Evolutionary conservation across 345 rosid species (phyloP).

Genomic region (Gossypium anomalum): DNA sequence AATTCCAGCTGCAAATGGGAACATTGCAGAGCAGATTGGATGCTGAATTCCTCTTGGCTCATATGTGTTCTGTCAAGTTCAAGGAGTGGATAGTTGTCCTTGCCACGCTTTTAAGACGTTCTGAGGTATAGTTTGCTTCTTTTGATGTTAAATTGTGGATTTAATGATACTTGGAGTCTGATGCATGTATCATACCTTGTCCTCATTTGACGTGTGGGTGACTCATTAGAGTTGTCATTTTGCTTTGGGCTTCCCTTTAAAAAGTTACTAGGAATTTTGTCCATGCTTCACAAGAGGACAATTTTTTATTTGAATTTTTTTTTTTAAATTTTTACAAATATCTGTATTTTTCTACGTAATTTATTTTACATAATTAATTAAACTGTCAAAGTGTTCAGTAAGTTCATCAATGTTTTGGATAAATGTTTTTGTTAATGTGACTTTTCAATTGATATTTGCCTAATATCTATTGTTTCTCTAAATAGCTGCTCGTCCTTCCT

Average conservation of each 20-base stretch:
- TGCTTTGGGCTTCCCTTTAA: background rate
- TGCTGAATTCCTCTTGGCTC: slow-evolving; percentile 94
- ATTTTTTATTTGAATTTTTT: background rate
- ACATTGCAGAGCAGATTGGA: slow-evolving; percentile 87
- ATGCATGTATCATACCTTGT: background rate
- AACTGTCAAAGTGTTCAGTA: background rate
- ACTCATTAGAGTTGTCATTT: background rate
- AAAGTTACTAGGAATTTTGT: background rate
- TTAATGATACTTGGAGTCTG: background rate
- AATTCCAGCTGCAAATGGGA: slow-evolving; percentile 85
- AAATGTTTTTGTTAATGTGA: background rate
- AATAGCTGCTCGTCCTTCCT: too few relatives aligned
- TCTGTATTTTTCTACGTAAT: too few relatives aligned
- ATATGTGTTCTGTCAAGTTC: slow-evolving; percentile 98
- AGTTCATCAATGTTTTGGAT: background rate
- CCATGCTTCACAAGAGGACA: background rate
- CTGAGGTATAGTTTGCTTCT: slow-evolving; percentile 51
- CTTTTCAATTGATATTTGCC: too few relatives aligned
- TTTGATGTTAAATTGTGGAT: background rate
- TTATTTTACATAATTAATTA: background rate
- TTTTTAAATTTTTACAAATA: too few relatives aligned
- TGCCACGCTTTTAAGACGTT: slow-evolving; percentile 82
- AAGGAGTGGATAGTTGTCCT: slow-evolving; percentile 99
- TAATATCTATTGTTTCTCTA: background rate
- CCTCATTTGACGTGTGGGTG: background rate